Conservation (phyloP, 148 eudicot species). For the Amaranthus cruentus region DNA sequence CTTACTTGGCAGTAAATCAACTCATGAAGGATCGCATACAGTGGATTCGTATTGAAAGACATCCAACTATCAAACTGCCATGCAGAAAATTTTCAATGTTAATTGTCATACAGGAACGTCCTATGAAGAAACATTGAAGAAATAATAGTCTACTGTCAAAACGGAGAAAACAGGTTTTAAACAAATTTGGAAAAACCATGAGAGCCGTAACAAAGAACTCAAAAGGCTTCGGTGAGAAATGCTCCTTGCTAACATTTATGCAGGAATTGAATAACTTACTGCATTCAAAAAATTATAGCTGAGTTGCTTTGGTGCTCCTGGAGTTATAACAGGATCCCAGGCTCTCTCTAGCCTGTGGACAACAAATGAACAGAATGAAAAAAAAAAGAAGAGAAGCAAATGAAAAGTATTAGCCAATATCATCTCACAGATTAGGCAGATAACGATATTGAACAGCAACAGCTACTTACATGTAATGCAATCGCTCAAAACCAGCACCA, state of each 20-base stretch:
- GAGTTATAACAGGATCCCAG: slow-evolving; percentile 83
- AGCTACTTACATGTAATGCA: slow-evolving; percentile 72
- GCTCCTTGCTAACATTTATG: not conserved
- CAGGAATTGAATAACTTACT: slow-evolving; percentile 40
- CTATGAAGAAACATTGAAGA: not conserved
- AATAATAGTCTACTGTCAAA: not conserved
- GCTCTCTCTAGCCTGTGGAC: slow-evolving; percentile 74
- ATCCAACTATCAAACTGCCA: slow-evolving; percentile 82
- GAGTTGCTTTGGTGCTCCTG: slow-evolving; percentile 68
- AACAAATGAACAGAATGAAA: slow-evolving; percentile 1
- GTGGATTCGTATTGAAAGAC: slow-evolving; percentile 69
- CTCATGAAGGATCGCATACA: slow-evolving; percentile 86
- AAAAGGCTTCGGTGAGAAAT: not conserved
- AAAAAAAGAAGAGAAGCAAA: not conserved
- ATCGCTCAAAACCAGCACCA: slow-evolving; percentile 82
- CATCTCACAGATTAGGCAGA: not conserved
- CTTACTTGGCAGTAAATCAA: slow-evolving; percentile 83
- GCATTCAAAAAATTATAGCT: slow-evolving; percentile 79
- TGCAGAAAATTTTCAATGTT: slow-evolving; percentile 17
- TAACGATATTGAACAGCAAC: slow-evolving; percentile 2
- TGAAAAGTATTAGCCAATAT: not conserved
- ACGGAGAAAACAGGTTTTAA: not conserved
- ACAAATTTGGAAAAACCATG: not conserved
- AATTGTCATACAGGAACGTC: not conserved
- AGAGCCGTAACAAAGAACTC: not conserved